Base-by-base conservation (phyloP, 139 green algal species). In the Coelastrella sp. region DNA sequence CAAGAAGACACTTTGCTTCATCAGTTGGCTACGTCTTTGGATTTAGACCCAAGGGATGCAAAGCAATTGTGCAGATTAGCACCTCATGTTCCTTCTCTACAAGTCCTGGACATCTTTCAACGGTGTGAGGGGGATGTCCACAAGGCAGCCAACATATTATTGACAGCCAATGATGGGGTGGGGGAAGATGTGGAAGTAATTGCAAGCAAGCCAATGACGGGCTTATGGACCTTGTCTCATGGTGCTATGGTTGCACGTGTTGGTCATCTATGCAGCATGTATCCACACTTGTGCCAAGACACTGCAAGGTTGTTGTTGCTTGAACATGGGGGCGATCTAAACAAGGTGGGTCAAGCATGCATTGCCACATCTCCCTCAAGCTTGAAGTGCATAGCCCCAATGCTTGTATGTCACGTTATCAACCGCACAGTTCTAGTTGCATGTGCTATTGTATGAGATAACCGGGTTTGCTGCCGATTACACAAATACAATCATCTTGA, bases 131-230 rank as follows among this genome's bases (percentile, higher is more conserved):
- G 81, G 27, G 69, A 81, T 34, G 81, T 71, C 6, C 57, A 66
- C 30, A 53, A 48, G 23, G 81, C 81, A 51, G 81, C 81, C 27
- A 53, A 87, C 27, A 69, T 38, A 2, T 57, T 87, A 27, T 66
- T 87, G 35, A 11, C 25, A 21, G 51, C 35, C 19, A 37, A 57
- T 17, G 34, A 7, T 23, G 34, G 75, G 51, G 53, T 25, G 34
- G n/a, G 6, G 3, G 23, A 0, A n/a, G 48, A 32, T 34, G 27
- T 23, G 37, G 67, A 62, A 37, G 11, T 21, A 51, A 35, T 19
- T 40, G 62, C 17, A n/a, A 32, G 45, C 45, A 45, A 17, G 30
- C 9, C 30, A 30, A 45, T 27, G 43, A 17, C 34, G 1, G 27
- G 15, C 25, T 1, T 40, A 6, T 41, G 35, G 4, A 34, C 23